Evolutionary conservation across 179 eudicot genomes (phyloP).

Genomic region (Corrigiola litoralis): DNA sequence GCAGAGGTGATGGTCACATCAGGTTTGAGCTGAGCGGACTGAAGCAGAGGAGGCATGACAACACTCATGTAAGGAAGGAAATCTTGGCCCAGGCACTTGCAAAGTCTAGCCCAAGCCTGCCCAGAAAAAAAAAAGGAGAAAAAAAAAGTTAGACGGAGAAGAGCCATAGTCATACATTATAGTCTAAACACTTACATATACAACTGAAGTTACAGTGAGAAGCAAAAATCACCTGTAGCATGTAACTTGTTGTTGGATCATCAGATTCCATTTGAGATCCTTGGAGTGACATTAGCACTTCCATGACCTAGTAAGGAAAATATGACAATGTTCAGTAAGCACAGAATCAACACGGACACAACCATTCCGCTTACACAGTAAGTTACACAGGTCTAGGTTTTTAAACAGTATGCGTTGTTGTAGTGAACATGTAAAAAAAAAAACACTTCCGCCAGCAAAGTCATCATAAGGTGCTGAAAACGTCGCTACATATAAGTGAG

Average conservation of each 20-base stretch:
- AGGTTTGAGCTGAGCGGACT: slow-evolving; percentile 95
- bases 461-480: not conserved
- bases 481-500: not conserved
- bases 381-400: not conserved
- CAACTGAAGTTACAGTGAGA: not conserved
- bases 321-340: not conserved
- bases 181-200: not conserved
- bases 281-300: slow-evolving; percentile 92
- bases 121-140: slow-evolving; percentile 6
- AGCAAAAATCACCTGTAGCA: slow-evolving; percentile 63
- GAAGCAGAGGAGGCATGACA: slow-evolving; percentile 97
- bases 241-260: slow-evolving; percentile 94
- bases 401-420: not conserved
- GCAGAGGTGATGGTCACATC: slow-evolving; percentile 92
- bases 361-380: not conserved
- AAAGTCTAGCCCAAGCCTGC: slow-evolving; percentile 98
- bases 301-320: slow-evolving; percentile 70
- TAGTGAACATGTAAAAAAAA: not conserved
- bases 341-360: not conserved
- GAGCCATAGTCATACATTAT: slow-evolving; percentile 4
- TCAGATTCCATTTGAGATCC: slow-evolving; percentile 93
- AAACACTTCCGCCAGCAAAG: too few relatives aligned
- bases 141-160: slow-evolving; percentile 3
- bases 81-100: slow-evolving; percentile 98
- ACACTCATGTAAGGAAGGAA: slow-evolving; percentile 94